Percentiles rank a stretch among this genome's conserved stretches.
Evolutionary conservation across 2,329 filamentous ascomycete species (phyloP).

Genomic region (Magnaporthiopsis incrustans): DNA sequence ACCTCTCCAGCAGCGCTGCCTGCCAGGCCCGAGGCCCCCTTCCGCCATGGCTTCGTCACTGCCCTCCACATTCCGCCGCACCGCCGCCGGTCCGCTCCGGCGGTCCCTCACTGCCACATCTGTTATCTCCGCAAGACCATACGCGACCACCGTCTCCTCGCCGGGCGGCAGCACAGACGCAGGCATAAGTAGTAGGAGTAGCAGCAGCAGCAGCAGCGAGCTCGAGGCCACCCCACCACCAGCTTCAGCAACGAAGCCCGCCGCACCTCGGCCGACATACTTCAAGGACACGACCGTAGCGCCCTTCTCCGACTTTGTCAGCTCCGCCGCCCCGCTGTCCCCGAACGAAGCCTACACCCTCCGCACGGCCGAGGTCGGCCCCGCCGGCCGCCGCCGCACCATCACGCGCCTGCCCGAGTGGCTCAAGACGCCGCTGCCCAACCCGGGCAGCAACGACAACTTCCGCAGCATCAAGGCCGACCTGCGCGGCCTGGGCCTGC

Average conservation of each 20-base stretch:
- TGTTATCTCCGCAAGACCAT: slow-evolving; percentile 24
- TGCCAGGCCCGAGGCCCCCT: background rate
- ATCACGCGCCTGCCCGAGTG: slow-evolving; percentile 77
- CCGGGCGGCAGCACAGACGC: background rate
- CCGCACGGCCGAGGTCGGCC: slow-evolving; percentile 56
- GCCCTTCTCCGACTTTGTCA: slow-evolving; percentile 51
- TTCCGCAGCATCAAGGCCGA: slow-evolving; percentile 95
- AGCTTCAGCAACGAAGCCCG: slow-evolving; percentile 11
- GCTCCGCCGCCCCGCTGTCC: slow-evolving; percentile 33
- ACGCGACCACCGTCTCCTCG: slow-evolving; percentile 33
- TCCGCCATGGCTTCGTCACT: slow-evolving; percentile 9
- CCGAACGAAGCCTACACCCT: slow-evolving; percentile 50
- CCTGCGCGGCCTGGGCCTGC: slow-evolving; percentile 76
- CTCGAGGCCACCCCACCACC: slow-evolving; percentile 12
- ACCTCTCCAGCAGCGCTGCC: background rate
- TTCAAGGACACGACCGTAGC: slow-evolving; percentile 52
- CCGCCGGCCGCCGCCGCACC: slow-evolving; percentile 52
- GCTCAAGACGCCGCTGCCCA: slow-evolving; percentile 88
- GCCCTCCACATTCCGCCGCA: slow-evolving; percentile 8
- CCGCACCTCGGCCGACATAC: slow-evolving; percentile 37
- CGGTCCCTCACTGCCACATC: slow-evolving; percentile 15
- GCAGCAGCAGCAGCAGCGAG: slow-evolving; percentile 12
- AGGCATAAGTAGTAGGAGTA: slow-evolving; percentile 9
- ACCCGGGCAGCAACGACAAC: slow-evolving; percentile 62
- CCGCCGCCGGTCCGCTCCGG: slow-evolving; percentile 11